A percentile compares a stretch with the other conserved stretches of the same genome.
These are phyloP conservation scores for Trifolium fragiferum DNA, from an alignment of 306 rosid genomes.

Conservation along the genomic window DNA sequence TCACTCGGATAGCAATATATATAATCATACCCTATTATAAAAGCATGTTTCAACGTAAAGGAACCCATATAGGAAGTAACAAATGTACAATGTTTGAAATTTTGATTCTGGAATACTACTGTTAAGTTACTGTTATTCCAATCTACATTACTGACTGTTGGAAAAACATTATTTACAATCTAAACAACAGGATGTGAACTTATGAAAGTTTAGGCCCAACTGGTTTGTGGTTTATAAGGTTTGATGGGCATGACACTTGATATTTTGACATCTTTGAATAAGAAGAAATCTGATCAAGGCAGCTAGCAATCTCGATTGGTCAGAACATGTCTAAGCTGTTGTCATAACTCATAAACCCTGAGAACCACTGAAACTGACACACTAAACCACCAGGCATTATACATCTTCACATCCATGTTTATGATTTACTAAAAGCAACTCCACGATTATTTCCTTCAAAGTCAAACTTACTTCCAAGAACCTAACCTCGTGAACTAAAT, in stretches of 20 bases:
- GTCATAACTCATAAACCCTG: background rate
- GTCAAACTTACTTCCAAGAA: constrained; percentile 18
- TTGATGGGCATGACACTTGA: constrained; percentile 13
- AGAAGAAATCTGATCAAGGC: background rate
- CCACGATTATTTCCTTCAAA: background rate
- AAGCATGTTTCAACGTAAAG: constrained; percentile 3
- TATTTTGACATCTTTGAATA: constrained; percentile 19
- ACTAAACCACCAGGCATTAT: constrained; percentile 4
- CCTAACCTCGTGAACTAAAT: background rate
- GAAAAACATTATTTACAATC: constrained; percentile 1
- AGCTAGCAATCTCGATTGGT: constrained; percentile 2
- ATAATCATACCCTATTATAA: constrained; percentile 4
- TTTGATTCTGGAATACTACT: constrained; percentile 8
- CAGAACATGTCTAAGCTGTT: background rate
- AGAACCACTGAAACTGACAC: constrained; percentile 28
- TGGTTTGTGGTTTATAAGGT: constrained; percentile 1
- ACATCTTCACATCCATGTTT: constrained; percentile 13
- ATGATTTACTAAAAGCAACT: constrained; percentile 6
- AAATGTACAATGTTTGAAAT: background rate
- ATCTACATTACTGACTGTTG: background rate
- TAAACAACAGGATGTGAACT: constrained; percentile 18
- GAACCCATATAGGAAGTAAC: background rate
- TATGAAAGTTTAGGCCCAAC: constrained; percentile 5
- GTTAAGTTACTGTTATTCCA: constrained; percentile 1
- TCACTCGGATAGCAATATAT: background rate